These are phyloP conservation scores for Tephrocybe rancida DNA, from an alignment of 768 basidiomycete species.

Conservation along the genomic window DNA sequence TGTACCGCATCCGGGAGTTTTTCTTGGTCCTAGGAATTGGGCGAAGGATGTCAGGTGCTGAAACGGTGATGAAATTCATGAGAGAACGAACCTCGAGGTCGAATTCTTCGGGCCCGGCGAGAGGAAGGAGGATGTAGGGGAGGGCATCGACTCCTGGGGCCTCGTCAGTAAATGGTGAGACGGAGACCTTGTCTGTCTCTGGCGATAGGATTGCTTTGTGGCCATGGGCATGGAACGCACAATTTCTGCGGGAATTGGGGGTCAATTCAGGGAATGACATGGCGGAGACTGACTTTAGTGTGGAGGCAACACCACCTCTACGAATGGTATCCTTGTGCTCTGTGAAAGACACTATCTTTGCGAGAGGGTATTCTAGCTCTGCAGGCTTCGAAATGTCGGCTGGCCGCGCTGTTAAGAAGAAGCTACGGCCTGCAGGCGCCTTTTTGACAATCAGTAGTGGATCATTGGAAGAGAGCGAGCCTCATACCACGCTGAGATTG, in stretches of 20 bases:
- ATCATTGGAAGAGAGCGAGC: not conserved
- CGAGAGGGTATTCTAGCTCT: conserved; percentile 75
- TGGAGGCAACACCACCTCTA: conserved; percentile 83
- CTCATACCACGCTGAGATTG: conserved; percentile 76
- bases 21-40: conserved; percentile 73
- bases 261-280: not conserved
- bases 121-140: conserved; percentile 82
- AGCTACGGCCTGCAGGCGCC: conserved; percentile 76
- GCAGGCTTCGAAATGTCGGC: conserved; percentile 46
- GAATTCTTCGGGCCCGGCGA: conserved; percentile 95
- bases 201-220: conserved; percentile 74
- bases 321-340: conserved; percentile 89
- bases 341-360: conserved; percentile 83
- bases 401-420: conserved; percentile 75
- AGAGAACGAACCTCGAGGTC: conserved; percentile 72
- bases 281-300: conserved; percentile 71
- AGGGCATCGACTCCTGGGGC: conserved; percentile 85
- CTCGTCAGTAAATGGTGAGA: conserved; percentile 56
- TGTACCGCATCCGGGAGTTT: conserved; percentile 82
- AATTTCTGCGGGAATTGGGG: conserved; percentile 58
- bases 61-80: not conserved
- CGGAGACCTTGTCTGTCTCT: conserved; percentile 56
- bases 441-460: conserved; percentile 27
- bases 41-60: not conserved
- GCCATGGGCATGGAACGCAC: conserved; percentile 66